Conservation (phyloP, 225 moss, liverwort and hornwort species). For the Antitrichia curtipendula region DNA sequence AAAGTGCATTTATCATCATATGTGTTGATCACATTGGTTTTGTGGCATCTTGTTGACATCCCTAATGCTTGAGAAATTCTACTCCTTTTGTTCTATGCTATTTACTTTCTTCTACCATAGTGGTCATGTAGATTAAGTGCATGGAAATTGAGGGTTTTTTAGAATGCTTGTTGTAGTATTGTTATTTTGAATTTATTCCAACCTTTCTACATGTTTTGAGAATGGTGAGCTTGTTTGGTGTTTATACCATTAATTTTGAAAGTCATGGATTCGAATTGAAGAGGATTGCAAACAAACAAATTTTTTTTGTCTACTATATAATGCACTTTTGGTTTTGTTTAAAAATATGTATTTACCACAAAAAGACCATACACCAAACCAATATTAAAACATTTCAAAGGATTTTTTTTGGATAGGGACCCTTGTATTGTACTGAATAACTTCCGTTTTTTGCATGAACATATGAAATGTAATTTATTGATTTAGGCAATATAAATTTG, state of each 20-base stretch:
- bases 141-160: neutral
- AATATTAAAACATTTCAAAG: neutral
- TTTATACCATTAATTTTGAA: no score
- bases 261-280: neutral
- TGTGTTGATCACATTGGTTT: neutral
- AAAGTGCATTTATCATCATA: neutral
- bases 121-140: neutral
- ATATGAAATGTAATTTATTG: neutral
- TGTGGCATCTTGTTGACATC: neutral
- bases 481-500: neutral
- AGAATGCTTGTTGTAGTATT: neutral
- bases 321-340: rapidly evolving
- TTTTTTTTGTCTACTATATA: neutral
- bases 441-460: neutral
- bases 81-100: neutral
- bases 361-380: neutral
- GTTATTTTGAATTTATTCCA: neutral
- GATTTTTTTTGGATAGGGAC: rapidly evolving
- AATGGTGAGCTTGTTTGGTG: neutral
- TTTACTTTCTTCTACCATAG: neutral
- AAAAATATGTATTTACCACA: rapidly evolving
- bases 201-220: neutral
- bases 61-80: rapidly evolving
- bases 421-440: rapidly evolving
- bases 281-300: neutral